Evolutionary conservation across 192 early-diverging fungal genomes (phyloP).

Genomic region (Entomortierella lignicola): DNA sequence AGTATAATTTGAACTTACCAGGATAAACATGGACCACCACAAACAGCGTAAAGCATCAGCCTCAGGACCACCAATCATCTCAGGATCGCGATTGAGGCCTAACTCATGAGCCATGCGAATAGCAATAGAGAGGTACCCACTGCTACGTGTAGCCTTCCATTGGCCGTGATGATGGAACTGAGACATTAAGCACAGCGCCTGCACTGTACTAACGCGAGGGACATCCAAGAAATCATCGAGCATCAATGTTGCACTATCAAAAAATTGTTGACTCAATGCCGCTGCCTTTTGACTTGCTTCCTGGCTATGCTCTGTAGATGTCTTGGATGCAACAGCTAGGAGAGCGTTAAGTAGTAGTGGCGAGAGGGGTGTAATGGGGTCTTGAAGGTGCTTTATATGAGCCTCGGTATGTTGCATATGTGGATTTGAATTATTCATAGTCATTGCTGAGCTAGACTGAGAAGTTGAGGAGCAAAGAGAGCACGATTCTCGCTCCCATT

Average conservation of each 20-base stretch:
- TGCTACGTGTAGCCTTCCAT: constrained; percentile 49
- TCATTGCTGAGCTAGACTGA: background rate
- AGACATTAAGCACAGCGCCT: constrained; percentile 54
- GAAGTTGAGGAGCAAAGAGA: constrained; percentile 15
- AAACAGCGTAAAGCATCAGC: constrained; percentile 39
- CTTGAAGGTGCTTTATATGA: constrained; percentile 29
- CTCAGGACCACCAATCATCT: constrained; percentile 16
- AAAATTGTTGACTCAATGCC: constrained; percentile 24
- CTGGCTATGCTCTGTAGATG: constrained; percentile 14
- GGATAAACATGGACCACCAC: constrained; percentile 54
- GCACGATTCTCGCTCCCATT: constrained; percentile 38
- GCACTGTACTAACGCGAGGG: constrained; percentile 57
- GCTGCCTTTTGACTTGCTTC: background rate
- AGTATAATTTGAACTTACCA: constrained; percentile 34
- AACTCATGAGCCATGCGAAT: constrained; percentile 59
- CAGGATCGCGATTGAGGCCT: constrained; percentile 50
- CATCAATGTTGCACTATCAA: constrained; percentile 35
- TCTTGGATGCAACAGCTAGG: constrained; percentile 47
- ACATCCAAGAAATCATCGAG: constrained; percentile 57
- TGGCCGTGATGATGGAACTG: constrained; percentile 54
- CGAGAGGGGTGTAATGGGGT: constrained; percentile 48
- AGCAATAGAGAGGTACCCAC: constrained; percentile 52
- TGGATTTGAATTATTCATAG: constrained; percentile 3
- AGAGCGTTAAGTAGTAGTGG: constrained; percentile 55
- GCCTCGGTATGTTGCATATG: constrained; percentile 24